Base-by-base conservation (phyloP, 768 basidiomycete species). In the Suillus placidus region DNA sequence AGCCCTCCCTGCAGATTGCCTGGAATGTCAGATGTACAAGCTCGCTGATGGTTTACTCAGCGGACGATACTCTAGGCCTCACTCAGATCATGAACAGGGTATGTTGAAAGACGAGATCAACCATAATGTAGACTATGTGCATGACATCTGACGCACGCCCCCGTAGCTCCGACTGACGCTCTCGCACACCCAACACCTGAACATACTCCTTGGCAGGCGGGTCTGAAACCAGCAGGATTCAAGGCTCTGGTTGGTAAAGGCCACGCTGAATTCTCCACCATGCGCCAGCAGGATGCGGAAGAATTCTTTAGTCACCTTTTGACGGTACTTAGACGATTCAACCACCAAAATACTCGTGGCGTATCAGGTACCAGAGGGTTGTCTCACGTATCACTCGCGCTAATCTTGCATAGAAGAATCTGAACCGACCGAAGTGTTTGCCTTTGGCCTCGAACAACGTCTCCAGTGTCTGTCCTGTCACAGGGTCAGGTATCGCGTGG, bases 11-110 rank as follows among this genome's bases (percentile, higher is more conserved):
- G 93, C 92, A 0, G 83, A 87, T 16, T 98, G 97, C 70, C 79
- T 98, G n/a, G 94, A 97, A 73, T 97, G 97, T 76, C 96, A 99
- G 78, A 89, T 99, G 86, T 82, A 84, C 73, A 99, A 99, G 76
- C 76, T 99, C 43, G 92, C 90, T 1, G 95, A 99, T 71, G 97
- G 97, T 10, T 84, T 99, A 6, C 78, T 98, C 55, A 95, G 94
- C 30, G 97, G 97, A 12, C 87, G 97, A 23, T 99, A 98, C 75
- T 90, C 95, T 2, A 82, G 83, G 62, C 87, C 88, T 10, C 86
- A 84, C 60, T 71, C 79, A 62, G 71, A 77, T 70, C 43, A 68
- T n/a, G 67, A 74, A 71, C 6, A 2, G 67, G 66, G n/a, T 9
- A 63, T 16, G 61, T 40, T 42, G 40, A n/a, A 63, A 42, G 26